These are phyloP conservation scores for Talaromyces sp. DNA, from an alignment of 2,329 filamentous ascomycete species.

Conservation along the genomic window DNA sequence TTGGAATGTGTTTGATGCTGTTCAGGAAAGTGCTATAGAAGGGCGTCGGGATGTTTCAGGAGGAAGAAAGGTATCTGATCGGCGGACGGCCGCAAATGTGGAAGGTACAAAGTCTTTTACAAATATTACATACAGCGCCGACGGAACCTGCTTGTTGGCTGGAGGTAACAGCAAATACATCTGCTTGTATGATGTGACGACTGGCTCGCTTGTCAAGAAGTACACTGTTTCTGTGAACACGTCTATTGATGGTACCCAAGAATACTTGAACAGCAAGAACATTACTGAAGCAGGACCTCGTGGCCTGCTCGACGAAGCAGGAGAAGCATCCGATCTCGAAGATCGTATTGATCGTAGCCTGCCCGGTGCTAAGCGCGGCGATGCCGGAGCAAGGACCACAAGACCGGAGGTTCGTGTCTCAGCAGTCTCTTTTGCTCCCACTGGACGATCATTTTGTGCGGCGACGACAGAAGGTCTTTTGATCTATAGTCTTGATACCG, in stretches of 20 bases:
- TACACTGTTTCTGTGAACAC: slow-evolving; percentile 94
- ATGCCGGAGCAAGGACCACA: slow-evolving; percentile 72
- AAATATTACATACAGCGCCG: slow-evolving; percentile 83
- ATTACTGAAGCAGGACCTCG: slow-evolving; percentile 85
- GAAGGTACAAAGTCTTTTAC: slow-evolving; percentile 87
- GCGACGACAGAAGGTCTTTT: slow-evolving; percentile 91
- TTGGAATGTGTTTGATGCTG: slow-evolving; percentile 85
- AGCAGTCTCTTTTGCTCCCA: slow-evolving; percentile 80
- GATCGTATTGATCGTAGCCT: slow-evolving; percentile 74
- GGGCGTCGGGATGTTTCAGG: slow-evolving; percentile 89
- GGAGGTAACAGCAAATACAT: slow-evolving; percentile 98
- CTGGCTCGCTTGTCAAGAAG: slow-evolving; percentile 87
- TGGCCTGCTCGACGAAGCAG: slow-evolving; percentile 80
- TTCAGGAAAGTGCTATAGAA: slow-evolving; percentile 81
- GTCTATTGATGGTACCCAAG: slow-evolving; percentile 92
- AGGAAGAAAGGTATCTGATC: slow-evolving; percentile 81
- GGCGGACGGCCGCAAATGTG: slow-evolving; percentile 84
- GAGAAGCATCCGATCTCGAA: slow-evolving; percentile 84
- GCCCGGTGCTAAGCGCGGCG: slow-evolving; percentile 82
- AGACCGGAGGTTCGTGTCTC: slow-evolving; percentile 80
- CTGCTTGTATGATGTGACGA: slow-evolving; percentile 90
- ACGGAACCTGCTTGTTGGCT: slow-evolving; percentile 84
- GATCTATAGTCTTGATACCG: slow-evolving; percentile 84
- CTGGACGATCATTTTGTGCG: slow-evolving; percentile 86
- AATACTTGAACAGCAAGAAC: slow-evolving; percentile 89